Percentiles rank a stretch among this genome's conserved stretches.
phyloP scores from a whole-genome alignment of 768 basidiomycete species.

The Hydnum rufescens region DNA sequence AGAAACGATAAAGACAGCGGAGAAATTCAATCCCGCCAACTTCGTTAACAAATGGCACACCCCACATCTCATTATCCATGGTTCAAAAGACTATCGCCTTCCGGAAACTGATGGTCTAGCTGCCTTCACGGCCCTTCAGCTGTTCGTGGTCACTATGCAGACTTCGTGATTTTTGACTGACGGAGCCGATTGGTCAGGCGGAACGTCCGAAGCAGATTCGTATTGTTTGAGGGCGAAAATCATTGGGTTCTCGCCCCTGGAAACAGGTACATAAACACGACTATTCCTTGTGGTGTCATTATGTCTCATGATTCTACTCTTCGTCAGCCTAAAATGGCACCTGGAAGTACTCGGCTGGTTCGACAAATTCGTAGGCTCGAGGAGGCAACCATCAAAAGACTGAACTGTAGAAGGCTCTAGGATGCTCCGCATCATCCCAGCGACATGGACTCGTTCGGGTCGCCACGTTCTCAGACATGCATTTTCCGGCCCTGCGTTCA shows the following conservation, averaged over 20 bases:
- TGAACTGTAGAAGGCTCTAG: neutral
- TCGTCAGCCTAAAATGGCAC: constrained; percentile 73
- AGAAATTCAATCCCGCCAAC: constrained; percentile 63
- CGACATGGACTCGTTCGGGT: neutral
- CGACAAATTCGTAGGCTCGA: constrained; percentile 21
- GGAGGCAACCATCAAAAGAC: neutral
- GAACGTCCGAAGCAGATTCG: constrained; percentile 50
- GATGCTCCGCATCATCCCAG: neutral
- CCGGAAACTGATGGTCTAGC: constrained; percentile 70
- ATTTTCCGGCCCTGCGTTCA: too few relatives aligned
- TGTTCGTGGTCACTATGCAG: constrained; percentile 28
- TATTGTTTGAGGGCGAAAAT: constrained; percentile 80
- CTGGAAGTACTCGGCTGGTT: constrained; percentile 88
- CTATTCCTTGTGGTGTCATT: neutral
- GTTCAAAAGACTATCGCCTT: constrained; percentile 74
- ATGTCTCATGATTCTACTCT: neutral
- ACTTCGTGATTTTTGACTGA: neutral
- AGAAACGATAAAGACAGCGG: constrained; percentile 30
- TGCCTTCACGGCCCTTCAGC: constrained; percentile 69
- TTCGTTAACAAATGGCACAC: constrained; percentile 73
- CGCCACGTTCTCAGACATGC: too few relatives aligned
- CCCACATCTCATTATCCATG: constrained; percentile 68
- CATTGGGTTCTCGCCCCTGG: constrained; percentile 78
- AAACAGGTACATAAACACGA: constrained; percentile 30
- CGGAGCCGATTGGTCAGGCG: constrained; percentile 24